phyloP scores from a whole-genome alignment of 1,284 basidiomycete species.

The Volvariella volvacea region DNA sequence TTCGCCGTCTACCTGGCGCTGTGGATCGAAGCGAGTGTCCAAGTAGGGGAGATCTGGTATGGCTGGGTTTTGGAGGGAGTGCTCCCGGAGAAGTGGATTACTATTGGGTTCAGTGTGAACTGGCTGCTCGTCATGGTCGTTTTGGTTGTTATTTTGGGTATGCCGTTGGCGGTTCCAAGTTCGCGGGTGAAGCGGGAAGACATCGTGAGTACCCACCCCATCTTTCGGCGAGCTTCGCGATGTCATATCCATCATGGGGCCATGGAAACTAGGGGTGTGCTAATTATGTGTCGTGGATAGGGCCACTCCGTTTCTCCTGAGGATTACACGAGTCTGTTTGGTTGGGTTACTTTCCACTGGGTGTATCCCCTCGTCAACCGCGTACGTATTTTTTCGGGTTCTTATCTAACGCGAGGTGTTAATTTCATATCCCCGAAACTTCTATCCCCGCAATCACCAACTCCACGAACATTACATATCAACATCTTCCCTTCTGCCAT shows the following conservation, averaged over 20 bases:
- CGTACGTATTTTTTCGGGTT: conserved; percentile 19
- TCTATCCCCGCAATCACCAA: no score
- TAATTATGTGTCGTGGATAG: conserved; percentile 21
- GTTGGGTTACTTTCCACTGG: conserved; percentile 82
- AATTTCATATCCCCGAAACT: not conserved
- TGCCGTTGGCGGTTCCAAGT: conserved; percentile 56
- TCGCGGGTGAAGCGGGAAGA: conserved; percentile 36
- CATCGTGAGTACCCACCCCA: conserved; percentile 42
- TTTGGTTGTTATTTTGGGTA: conserved; percentile 40
- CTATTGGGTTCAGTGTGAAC: conserved; percentile 5
- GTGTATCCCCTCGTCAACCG: conserved; percentile 58
- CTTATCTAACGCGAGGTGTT: not conserved
- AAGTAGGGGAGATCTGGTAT: conserved; percentile 43
- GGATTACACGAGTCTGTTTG: conserved; percentile 69
- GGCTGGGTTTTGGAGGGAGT: conserved; percentile 30
- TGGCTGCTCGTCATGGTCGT: conserved; percentile 24
- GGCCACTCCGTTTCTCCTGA: conserved; percentile 57
- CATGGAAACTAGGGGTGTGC: not conserved
- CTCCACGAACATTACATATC: no score
- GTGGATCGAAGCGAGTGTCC: conserved; percentile 31
- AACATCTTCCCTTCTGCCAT: no score
- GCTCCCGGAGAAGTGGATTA: conserved; percentile 26
- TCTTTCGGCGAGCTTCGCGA: not conserved
- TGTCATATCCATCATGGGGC: not conserved
- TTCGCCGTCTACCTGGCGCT: conserved; percentile 38